Percentiles rank a stretch among this genome's conserved stretches.
These are phyloP conservation scores for Kluyveromyces siamensis DNA, from an alignment of 805 yeast genomes.

Conservation along the genomic window DNA sequence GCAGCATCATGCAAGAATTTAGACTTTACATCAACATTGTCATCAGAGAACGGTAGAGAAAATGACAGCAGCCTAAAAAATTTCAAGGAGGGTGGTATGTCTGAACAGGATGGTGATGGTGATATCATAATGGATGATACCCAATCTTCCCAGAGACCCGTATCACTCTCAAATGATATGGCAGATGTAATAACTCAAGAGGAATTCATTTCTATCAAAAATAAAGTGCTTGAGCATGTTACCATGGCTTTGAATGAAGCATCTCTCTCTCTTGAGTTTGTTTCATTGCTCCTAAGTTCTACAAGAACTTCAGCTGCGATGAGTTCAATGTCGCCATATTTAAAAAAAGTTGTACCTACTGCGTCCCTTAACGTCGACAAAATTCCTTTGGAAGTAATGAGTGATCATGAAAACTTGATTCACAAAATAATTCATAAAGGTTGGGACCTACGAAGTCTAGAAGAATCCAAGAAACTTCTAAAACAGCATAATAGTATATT, in stretches of 20 bases:
- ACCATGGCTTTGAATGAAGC: conserved; percentile 78
- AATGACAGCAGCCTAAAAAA: neutral
- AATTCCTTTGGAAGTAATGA: conserved; percentile 16
- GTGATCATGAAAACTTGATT: conserved; percentile 17
- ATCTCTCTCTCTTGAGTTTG: conserved; percentile 78
- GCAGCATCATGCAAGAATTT: neutral
- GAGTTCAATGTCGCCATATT: conserved; percentile 79
- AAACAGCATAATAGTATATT: conserved; percentile 43
- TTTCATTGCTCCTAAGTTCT: conserved; percentile 72
- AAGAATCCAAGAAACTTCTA: conserved; percentile 44
- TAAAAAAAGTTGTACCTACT: conserved; percentile 62
- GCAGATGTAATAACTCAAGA: conserved; percentile 14
- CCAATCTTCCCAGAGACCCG: conserved; percentile 1
- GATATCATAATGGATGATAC: conserved; percentile 9
- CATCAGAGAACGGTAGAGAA: conserved; percentile 2
- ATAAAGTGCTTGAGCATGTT: conserved; percentile 44
- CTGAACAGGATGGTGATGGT: conserved; percentile 7
- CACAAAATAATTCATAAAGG: conserved; percentile 38
- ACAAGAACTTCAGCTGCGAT: conserved; percentile 80
- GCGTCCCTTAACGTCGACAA: conserved; percentile 55
- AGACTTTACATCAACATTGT: neutral
- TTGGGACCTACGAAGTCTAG: conserved; percentile 74
- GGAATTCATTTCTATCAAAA: conserved; percentile 40
- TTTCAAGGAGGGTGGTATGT: neutral
- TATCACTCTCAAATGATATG: conserved; percentile 1